phyloP scores from a whole-genome alignment of 1,284 basidiomycete species.

The Sphaerobolus stellatus region DNA sequence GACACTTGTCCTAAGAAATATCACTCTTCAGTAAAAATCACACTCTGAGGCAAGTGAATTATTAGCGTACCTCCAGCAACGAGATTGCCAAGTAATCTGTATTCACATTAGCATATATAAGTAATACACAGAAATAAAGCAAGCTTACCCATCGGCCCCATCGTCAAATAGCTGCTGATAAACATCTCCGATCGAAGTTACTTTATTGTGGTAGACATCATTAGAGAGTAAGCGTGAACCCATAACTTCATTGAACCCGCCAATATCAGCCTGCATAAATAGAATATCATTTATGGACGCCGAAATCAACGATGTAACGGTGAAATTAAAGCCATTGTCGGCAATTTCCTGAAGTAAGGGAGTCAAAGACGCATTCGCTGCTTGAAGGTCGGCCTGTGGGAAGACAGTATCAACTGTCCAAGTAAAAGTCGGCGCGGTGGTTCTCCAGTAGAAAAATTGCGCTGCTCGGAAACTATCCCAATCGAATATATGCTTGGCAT shows the following conservation, averaged over 20 bases:
- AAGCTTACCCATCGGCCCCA: conserved; percentile 8
- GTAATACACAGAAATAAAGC: not conserved
- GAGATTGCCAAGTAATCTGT: conserved; percentile 11
- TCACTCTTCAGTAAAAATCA: not conserved
- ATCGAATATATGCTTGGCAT: conserved; percentile 32
- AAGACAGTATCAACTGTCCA: conserved; percentile 16
- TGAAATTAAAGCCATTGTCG: conserved; percentile 9
- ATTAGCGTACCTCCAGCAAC: conserved; percentile 14
- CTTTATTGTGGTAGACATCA: conserved; percentile 3
- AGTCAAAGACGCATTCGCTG: conserved; percentile 24
- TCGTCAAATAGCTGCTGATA: conserved; percentile 8
- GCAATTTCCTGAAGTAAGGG: conserved; percentile 26
- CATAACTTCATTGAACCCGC: not conserved
- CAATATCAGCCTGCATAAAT: conserved; percentile 8
- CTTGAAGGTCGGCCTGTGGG: conserved; percentile 15
- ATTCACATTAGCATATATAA: not conserved
- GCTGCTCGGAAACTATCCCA: conserved; percentile 29
- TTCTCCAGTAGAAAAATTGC: conserved; percentile 29
- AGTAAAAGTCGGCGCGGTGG: conserved; percentile 5
- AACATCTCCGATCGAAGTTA: conserved; percentile 11
- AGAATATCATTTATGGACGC: conserved; percentile 20
- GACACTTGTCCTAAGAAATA: conserved; percentile 10
- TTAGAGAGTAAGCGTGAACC: not conserved
- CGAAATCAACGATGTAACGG: not conserved
- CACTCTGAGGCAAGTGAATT: not conserved